Evolutionary conservation across 2,329 filamentous ascomycete genomes (phyloP).

Genomic region (Stemphylium vesicarium): DNA sequence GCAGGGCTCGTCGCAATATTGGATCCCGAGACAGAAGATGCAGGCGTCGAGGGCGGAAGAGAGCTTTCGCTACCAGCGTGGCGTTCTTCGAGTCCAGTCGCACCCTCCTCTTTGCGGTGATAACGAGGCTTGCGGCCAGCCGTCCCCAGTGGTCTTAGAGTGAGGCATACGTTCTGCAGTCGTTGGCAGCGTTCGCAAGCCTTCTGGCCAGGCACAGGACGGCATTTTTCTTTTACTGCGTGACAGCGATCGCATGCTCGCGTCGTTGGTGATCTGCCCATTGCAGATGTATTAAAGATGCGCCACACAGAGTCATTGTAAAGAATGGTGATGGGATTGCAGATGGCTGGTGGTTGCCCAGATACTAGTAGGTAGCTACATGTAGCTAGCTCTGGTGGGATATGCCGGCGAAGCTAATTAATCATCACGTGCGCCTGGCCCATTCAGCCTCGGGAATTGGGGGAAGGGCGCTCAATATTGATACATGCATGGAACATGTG

Average conservation of each 20-base stretch:
- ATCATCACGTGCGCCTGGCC: not conserved
- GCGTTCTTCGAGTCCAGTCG: not conserved
- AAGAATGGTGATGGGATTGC: not conserved
- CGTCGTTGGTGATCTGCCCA: conserved; percentile 5
- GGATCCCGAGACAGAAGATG: not conserved
- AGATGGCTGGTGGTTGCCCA: not conserved
- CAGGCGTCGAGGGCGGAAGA: not conserved
- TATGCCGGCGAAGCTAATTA: not conserved
- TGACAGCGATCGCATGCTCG: conserved; percentile 16
- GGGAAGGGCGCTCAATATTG: not conserved
- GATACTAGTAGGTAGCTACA: not conserved
- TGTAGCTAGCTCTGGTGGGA: not conserved
- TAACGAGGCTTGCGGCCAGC: conserved; percentile 15
- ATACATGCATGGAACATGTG: not conserved
- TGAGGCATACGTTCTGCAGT: conserved; percentile 9
- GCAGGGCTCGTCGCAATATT: not conserved
- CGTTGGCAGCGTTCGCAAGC: conserved; percentile 15
- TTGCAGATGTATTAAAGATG: conserved; percentile 6
- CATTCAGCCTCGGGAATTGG: not conserved
- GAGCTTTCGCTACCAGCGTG: conserved; percentile 1
- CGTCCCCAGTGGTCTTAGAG: conserved; percentile 6
- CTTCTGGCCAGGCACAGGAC: conserved; percentile 5
- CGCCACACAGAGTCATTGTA: conserved; percentile 6
- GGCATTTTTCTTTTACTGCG: conserved; percentile 13
- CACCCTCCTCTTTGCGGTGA: not conserved